Conservation (phyloP, 2,329 filamentous ascomycete genomes). For the Raffaelea arxii region DNA sequence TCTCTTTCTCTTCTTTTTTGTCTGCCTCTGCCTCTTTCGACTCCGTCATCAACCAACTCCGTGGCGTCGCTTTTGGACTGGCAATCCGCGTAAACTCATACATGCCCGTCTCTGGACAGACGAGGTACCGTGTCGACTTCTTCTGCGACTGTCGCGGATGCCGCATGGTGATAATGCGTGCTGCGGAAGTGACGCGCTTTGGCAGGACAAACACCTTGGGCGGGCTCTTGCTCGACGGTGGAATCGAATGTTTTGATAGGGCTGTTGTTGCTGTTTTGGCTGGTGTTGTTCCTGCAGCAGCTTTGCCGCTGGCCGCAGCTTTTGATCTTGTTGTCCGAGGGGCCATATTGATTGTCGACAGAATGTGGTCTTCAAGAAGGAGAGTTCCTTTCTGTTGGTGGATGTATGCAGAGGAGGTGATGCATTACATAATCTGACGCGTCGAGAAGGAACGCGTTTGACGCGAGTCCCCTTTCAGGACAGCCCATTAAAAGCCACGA, state of each 20-base stretch:
- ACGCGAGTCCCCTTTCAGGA: no score
- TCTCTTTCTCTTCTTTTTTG: neutral
- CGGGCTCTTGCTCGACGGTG: slow-evolving; percentile 29
- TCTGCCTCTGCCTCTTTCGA: neutral
- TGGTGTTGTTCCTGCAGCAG: slow-evolving; percentile 19
- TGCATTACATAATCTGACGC: slow-evolving; percentile 8
- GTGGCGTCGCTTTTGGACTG: slow-evolving; percentile 40
- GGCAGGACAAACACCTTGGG: slow-evolving; percentile 54
- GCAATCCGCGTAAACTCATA: slow-evolving; percentile 55
- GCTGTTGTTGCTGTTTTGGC: slow-evolving; percentile 16
- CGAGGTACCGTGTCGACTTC: slow-evolving; percentile 48
- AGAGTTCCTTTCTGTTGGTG: neutral
- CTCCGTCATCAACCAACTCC: slow-evolving; percentile 49
- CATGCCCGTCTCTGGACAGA: slow-evolving; percentile 51
- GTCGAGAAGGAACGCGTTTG: slow-evolving; percentile 2
- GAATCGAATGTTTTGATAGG: slow-evolving; percentile 31
- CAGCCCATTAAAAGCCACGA: no score
- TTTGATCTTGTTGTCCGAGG: slow-evolving; percentile 32
- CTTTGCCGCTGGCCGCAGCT: slow-evolving; percentile 18
- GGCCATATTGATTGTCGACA: slow-evolving; percentile 6
- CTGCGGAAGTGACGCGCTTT: slow-evolving; percentile 38
- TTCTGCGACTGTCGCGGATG: slow-evolving; percentile 44
- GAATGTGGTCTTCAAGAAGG: slow-evolving; percentile 11
- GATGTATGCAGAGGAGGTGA: neutral
- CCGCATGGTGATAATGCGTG: slow-evolving; percentile 49